Conservation (phyloP, 345 rosid genomes). For the Triadica sebifera region DNA sequence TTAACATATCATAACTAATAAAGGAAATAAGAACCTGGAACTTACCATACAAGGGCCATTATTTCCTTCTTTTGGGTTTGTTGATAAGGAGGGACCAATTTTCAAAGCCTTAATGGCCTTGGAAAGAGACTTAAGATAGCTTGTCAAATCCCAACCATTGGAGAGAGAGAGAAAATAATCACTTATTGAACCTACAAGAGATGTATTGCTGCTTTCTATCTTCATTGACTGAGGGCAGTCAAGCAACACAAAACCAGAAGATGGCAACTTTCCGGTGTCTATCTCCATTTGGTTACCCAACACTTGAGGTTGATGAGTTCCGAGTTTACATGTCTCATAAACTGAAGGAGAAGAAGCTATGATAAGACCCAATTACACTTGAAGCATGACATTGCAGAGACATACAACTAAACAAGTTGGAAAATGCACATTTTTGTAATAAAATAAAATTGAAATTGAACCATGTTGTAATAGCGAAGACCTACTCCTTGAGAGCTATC, state of each 20-base stretch:
- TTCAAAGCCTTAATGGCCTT: conserved; percentile 80
- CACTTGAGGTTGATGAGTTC: conserved; percentile 86
- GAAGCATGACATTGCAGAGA: neutral
- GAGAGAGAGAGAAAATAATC: conserved; percentile 97
- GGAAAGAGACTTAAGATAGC: conserved; percentile 92
- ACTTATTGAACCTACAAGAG: conserved; percentile 93
- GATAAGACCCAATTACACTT: neutral
- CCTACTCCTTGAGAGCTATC: neutral
- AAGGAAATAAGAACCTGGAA: neutral
- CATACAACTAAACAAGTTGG: neutral
- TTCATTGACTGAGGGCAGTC: conserved; percentile 99
- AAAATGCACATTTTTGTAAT: neutral
- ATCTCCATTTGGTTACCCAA: conserved; percentile 81
- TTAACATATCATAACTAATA: too few relatives aligned
- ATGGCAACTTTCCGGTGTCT: conserved; percentile 62
- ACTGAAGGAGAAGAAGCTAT: conserved; percentile 38
- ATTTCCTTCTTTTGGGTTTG: conserved; percentile 85
- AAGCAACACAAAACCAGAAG: conserved; percentile 81
- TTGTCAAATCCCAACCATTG: conserved; percentile 94
- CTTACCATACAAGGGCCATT: conserved; percentile 77
- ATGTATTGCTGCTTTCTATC: conserved; percentile 88
- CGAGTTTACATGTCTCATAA: conserved; percentile 91
- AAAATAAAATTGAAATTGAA: neutral
- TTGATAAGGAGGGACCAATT: conserved; percentile 53
- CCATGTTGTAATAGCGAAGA: neutral